These are phyloP conservation scores for Agrocybe praecox DNA, from an alignment of 768 basidiomycete genomes.

Conservation along the genomic window DNA sequence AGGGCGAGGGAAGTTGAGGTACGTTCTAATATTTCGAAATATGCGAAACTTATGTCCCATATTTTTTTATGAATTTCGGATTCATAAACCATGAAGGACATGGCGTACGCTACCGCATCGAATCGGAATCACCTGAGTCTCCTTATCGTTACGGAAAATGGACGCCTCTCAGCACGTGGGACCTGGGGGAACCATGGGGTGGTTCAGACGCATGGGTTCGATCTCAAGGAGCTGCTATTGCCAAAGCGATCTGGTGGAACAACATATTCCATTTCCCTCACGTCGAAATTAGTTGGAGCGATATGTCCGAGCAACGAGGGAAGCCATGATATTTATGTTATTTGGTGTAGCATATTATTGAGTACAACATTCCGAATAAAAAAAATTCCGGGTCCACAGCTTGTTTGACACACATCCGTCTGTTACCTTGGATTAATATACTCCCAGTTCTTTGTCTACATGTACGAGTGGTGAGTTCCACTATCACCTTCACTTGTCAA, in stretches of 20 bases:
- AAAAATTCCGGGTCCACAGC: too few relatives aligned
- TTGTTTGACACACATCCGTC: too few relatives aligned
- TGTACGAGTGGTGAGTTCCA: too few relatives aligned
- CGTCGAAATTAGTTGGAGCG: slow-evolving; percentile 23
- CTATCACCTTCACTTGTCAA: too few relatives aligned
- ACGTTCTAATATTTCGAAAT: background rate
- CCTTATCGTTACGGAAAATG: slow-evolving; percentile 17
- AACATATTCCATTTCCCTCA: slow-evolving; percentile 9
- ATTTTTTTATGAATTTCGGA: slow-evolving; percentile 8
- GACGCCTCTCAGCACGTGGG: slow-evolving; percentile 21
- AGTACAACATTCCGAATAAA: slow-evolving; percentile 10
- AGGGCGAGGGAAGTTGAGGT: slow-evolving; percentile 10
- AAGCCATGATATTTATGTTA: too few relatives aligned
- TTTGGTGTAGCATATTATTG: slow-evolving; percentile 16
- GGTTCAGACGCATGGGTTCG: slow-evolving; percentile 24
- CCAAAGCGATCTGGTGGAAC: slow-evolving; percentile 27
- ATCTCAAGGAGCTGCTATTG: slow-evolving; percentile 19
- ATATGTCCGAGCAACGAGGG: slow-evolving; percentile 21
- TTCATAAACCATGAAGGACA: slow-evolving; percentile 16
- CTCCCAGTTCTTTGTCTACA: too few relatives aligned
- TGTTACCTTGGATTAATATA: too few relatives aligned
- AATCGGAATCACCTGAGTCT: slow-evolving; percentile 8
- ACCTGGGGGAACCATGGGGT: slow-evolving; percentile 20
- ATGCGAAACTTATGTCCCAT: too few relatives aligned
- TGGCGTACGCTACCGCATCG: slow-evolving; percentile 18